Evolutionary conservation across 768 basidiomycete genomes (phyloP), one percentile per base, ranked within the genome.

Genomic region (Rhizopogon sp.): DNA sequence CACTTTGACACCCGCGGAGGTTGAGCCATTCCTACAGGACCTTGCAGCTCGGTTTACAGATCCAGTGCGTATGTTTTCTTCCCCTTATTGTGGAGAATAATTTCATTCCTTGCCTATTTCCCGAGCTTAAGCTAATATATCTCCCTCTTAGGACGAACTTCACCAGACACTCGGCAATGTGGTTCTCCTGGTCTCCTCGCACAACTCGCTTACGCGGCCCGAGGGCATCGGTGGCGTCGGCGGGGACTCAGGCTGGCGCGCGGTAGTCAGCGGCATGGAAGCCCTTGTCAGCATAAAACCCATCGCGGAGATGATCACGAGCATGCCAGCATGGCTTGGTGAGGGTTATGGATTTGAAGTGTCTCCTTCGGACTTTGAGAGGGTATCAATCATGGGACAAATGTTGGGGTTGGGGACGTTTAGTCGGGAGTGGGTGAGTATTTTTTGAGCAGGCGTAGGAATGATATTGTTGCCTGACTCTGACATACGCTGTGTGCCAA

Each of bases 371-470:
- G 78, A 72, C 2, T 84, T 93, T 63, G 90, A 93, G 69, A 72
- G 54, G 11, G 61, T 70, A 58, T 89, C 85, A 49, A 72, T 98
- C 42, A 72, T 98, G 60, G 97, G 97, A 0, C 93, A 93, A 1
- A 70, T 98, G 28, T 82, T 88, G 58, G 76, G 93, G 35, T 75
- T 98, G 51, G 87, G 88, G 39, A 84, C 94, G 5, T 98, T 96
- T 66, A 80, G 85, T n/a, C 74, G 83, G 53, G 90, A 98, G 79
- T 95, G 92, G 85, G 88, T 95, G 66, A 60, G 79, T 72, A 64
- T 56, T 17, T 8, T 16, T 2, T 20, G 14, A 14, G 14, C 14
- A 33, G 13, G 17, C 17, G 20, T 22, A 14, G 20, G 20, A 5
- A 47, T 47, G 45, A 47, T 20, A 17, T 20, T 1, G 46, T 47